Conservation (phyloP, 306 rosid genomes). For the Rosa rugosa region DNA sequence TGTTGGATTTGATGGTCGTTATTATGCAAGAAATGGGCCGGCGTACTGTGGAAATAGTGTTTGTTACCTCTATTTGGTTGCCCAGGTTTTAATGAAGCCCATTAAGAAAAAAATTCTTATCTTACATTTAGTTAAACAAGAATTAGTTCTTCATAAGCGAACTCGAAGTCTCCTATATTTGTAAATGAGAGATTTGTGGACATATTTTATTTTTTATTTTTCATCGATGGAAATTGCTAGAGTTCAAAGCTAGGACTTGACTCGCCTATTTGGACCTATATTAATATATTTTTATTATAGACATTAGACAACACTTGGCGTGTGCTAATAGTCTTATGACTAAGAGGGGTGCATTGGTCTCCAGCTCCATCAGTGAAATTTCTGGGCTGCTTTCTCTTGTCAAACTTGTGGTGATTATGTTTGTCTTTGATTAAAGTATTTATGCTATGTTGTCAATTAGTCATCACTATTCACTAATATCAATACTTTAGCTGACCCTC, state of each 20-base stretch:
- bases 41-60: not conserved
- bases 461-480: not conserved
- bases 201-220: no score
- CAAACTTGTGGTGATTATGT: constrained; percentile 17
- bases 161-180: no score
- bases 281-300: no score
- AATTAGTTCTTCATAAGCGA: no score
- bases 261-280: not conserved
- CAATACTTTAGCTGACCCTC: not conserved
- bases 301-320: not conserved
- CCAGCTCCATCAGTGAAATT: not conserved
- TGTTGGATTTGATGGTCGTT: not conserved
- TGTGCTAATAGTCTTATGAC: not conserved
- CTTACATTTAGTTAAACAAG: no score
- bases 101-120: no score
- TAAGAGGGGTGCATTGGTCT: not conserved
- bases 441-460: not conserved
- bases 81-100: not conserved
- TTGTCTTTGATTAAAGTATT: not conserved
- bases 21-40: no score
- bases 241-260: no score
- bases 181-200: no score
- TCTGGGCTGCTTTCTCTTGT: not conserved
- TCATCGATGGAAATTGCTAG: no score
- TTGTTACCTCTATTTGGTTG: no score